Conservation (phyloP, 345 rosid genomes). For the Eutrema heterophyllum region DNA sequence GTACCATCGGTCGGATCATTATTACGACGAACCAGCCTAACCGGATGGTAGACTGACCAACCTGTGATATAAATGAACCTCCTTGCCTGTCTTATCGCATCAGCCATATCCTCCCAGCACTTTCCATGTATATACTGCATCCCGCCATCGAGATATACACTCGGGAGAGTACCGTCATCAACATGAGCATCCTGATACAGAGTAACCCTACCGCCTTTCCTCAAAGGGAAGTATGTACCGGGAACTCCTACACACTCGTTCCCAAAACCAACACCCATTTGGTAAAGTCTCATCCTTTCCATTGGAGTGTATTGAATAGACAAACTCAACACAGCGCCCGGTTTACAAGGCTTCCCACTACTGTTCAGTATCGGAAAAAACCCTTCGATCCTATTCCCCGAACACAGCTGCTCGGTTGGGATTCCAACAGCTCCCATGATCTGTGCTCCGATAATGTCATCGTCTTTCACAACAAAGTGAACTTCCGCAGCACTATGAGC, state of each 20-base stretch:
- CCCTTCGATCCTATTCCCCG: slow-evolving; percentile 56
- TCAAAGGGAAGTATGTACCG: slow-evolving; percentile 77
- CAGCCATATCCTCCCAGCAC: slow-evolving; percentile 75
- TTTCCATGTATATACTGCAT: slow-evolving; percentile 45
- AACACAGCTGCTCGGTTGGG: slow-evolving; percentile 51
- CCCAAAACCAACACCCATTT: slow-evolving; percentile 56
- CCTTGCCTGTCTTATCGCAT: slow-evolving; percentile 71
- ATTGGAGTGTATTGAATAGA: slow-evolving; percentile 63
- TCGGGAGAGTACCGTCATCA: slow-evolving; percentile 52
- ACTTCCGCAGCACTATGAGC: slow-evolving; percentile 76
- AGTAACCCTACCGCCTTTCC: slow-evolving; percentile 72
- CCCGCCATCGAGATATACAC: slow-evolving; percentile 53
- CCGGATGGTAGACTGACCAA: slow-evolving; percentile 72
- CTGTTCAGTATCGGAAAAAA: slow-evolving; percentile 50
- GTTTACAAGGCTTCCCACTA: slow-evolving; percentile 69
- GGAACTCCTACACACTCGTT: slow-evolving; percentile 62
- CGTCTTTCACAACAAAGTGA: slow-evolving; percentile 75
- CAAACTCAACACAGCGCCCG: slow-evolving; percentile 60
- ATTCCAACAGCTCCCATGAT: slow-evolving; percentile 73
- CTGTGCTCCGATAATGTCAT: slow-evolving; percentile 80
- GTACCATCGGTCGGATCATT: slow-evolving; percentile 33
- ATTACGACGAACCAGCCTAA: slow-evolving; percentile 56
- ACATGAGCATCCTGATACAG: slow-evolving; percentile 92
- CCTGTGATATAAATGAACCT: slow-evolving; percentile 80
- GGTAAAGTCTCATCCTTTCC: slow-evolving; percentile 41